Evolutionary conservation across 495 filamentous ascomycete species (phyloP).

Genomic region (Chaetomidium leptoderma): DNA sequence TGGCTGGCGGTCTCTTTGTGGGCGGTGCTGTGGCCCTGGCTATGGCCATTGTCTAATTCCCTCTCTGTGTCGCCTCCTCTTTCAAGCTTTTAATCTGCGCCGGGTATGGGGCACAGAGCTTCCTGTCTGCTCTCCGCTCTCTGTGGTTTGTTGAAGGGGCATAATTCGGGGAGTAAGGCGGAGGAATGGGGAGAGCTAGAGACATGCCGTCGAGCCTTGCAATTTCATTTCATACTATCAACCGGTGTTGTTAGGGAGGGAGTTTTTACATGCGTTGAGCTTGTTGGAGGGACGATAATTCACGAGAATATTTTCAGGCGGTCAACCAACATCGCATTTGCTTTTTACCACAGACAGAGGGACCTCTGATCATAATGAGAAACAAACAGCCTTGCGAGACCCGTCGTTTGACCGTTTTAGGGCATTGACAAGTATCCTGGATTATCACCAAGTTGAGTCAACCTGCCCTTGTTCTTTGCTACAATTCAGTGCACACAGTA

Average conservation of each 20-base stretch:
- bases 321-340: not conserved
- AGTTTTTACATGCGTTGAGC: no score
- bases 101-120: no score
- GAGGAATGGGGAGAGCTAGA: not conserved
- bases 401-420: no score
- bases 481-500: not conserved
- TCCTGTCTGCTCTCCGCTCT: not conserved
- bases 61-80: not conserved
- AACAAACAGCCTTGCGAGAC: no score
- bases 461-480: not conserved
- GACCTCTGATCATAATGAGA: no score
- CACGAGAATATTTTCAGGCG: not conserved
- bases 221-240: not conserved
- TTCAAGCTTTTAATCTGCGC: constrained; percentile 1
- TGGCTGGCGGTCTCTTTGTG: constrained; percentile 4
- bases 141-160: not conserved
- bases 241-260: not conserved
- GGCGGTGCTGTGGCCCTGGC: constrained; percentile 6
- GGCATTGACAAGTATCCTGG: no score
- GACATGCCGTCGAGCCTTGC: not conserved
- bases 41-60: constrained; percentile 1
- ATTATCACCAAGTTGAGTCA: not conserved
- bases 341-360: no score
- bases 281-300: no score
- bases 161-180: not conserved